Evolutionary conservation across 2,329 filamentous ascomycete genomes (phyloP).

Genomic region (Trichophaea hybrida): DNA sequence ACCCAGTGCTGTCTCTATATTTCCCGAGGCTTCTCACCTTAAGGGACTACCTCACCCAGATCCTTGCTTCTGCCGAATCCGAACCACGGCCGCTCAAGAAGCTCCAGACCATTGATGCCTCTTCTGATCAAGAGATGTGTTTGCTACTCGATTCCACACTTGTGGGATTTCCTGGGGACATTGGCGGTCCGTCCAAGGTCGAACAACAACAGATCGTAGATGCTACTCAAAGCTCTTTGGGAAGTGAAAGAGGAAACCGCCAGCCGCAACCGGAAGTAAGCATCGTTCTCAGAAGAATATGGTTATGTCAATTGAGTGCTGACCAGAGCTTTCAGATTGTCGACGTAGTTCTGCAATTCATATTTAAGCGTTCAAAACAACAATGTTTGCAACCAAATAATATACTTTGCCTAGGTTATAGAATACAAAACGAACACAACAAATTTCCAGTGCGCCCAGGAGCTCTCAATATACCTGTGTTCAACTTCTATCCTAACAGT

Average conservation of each 20-base stretch:
- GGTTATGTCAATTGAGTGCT: not conserved
- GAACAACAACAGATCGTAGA: conserved; percentile 13
- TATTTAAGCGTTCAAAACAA: conserved; percentile 16
- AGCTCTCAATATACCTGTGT: conserved; percentile 22
- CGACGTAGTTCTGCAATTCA: conserved; percentile 41
- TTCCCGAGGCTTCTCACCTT: conserved; percentile 53
- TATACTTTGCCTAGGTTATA: conserved; percentile 64
- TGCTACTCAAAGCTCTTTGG: conserved; percentile 15
- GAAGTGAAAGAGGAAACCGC: conserved; percentile 9
- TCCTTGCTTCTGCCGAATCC: conserved; percentile 10
- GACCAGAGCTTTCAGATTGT: conserved; percentile 44
- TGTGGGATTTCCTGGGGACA: conserved; percentile 38
- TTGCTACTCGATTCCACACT: conserved; percentile 54
- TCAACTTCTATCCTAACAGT: conserved; percentile 46
- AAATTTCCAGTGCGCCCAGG: not conserved
- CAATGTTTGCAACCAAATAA: conserved; percentile 16
- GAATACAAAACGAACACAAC: not conserved
- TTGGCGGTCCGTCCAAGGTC: not conserved
- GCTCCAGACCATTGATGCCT: conserved; percentile 8
- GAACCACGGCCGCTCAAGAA: conserved; percentile 1
- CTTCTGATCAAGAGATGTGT: conserved; percentile 33
- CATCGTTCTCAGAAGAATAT: conserved; percentile 7
- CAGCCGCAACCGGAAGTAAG: conserved; percentile 48
- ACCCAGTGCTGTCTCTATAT: conserved; percentile 53
- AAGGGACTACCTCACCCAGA: conserved; percentile 46